Conservation (phyloP, 2,329 filamentous ascomycete genomes). For the Capronia americana region DNA sequence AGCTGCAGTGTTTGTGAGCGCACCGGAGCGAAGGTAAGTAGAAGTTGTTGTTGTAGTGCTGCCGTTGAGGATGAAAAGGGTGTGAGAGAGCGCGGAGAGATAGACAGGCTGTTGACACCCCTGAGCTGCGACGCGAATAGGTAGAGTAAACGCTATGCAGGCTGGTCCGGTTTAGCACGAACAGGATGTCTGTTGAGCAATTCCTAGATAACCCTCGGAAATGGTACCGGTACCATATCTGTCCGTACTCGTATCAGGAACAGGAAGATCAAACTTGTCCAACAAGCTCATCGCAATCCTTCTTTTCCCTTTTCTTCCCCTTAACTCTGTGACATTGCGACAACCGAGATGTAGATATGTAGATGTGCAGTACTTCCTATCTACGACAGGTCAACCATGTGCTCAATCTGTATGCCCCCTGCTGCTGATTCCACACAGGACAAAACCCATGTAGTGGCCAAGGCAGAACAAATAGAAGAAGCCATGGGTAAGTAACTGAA, state of each 20-base stretch:
- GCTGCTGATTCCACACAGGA: too few relatives aligned
- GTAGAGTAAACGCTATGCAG: background rate
- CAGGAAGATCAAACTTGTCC: background rate
- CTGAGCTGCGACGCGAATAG: background rate
- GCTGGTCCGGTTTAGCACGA: too few relatives aligned
- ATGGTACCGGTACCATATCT: too few relatives aligned
- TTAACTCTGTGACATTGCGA: background rate
- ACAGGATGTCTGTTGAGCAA: background rate
- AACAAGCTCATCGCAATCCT: background rate
- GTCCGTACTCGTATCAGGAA: background rate
- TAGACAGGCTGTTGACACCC: background rate
- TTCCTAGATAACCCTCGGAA: background rate
- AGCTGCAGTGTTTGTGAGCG: background rate
- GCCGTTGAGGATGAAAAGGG: background rate
- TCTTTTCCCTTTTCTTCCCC: too few relatives aligned
- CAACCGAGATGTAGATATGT: background rate
- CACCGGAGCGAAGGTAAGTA: background rate
- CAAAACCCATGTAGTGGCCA: too few relatives aligned
- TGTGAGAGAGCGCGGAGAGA: background rate
- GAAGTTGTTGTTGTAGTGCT: background rate
- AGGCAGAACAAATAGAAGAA: too few relatives aligned
- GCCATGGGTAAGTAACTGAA: too few relatives aligned
- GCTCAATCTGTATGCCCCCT: too few relatives aligned
- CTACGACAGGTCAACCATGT: too few relatives aligned
- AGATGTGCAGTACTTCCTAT: too few relatives aligned